Percentiles rank a stretch among this genome's conserved stretches.
phyloP scores from a whole-genome alignment of 1,284 basidiomycete genomes.

The Ustilago vetiveriae region DNA sequence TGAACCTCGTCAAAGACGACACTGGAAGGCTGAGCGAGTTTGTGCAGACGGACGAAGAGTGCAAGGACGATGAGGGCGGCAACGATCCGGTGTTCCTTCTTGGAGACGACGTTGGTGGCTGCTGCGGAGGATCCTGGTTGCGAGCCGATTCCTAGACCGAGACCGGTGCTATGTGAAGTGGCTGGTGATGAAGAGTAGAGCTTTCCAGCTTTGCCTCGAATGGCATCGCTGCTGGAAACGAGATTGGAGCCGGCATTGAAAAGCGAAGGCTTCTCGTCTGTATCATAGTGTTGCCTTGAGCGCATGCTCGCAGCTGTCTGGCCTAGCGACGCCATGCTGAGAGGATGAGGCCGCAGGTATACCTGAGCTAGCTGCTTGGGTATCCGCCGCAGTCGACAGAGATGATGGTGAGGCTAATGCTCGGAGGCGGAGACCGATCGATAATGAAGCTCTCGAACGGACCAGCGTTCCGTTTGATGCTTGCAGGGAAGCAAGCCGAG shows the following conservation, averaged over 20 bases:
- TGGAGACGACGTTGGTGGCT: conserved; percentile 26
- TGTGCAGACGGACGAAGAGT: conserved; percentile 54
- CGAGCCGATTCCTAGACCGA: conserved; percentile 46
- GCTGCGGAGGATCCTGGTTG: conserved; percentile 40
- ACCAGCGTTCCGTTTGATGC: conserved; percentile 3
- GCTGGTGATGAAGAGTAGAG: conserved; percentile 15
- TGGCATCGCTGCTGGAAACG: conserved; percentile 20
- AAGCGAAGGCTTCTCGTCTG: conserved; percentile 31
- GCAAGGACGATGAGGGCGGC: conserved; percentile 35
- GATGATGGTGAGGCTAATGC: neutral
- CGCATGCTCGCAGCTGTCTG: conserved; percentile 41
- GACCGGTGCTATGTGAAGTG: conserved; percentile 26
- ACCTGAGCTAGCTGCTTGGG: neutral
- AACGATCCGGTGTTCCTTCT: conserved; percentile 35
- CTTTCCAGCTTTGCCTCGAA: conserved; percentile 28
- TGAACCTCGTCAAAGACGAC: conserved; percentile 67
- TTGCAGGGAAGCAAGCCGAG: neutral
- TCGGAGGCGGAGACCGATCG: neutral
- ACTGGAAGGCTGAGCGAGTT: conserved; percentile 61
- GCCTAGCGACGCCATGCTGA: conserved; percentile 45
- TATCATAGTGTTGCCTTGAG: conserved; percentile 35
- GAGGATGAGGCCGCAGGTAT: neutral
- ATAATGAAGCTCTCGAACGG: too few species aligned
- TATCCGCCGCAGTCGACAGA: too few species aligned
- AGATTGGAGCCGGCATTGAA: conserved; percentile 10